phyloP scores from a whole-genome alignment of 1,284 basidiomycete species.

The Pterula multifida region DNA sequence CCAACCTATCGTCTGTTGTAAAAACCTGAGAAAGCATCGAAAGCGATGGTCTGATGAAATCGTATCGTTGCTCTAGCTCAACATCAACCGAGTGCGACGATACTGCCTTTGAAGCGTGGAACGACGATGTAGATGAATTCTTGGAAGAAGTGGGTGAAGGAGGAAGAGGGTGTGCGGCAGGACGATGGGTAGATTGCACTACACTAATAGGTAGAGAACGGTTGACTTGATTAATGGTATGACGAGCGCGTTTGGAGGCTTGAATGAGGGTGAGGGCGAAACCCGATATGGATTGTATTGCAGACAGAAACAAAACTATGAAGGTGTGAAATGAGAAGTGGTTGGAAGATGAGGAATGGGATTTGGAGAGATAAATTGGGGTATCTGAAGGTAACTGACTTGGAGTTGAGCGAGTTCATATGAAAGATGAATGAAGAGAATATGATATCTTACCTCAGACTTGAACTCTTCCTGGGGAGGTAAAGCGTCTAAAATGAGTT shows the following conservation, averaged over 20 bases:
- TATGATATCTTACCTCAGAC: conserved; percentile 21
- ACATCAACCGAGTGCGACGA: background rate
- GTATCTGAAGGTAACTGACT: conserved; percentile 10
- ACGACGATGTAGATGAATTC: background rate
- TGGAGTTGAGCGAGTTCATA: background rate
- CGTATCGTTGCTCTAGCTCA: conserved; percentile 2
- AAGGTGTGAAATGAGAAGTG: conserved; percentile 45
- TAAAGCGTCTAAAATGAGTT: conserved; percentile 47
- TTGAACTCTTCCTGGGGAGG: conserved; percentile 26
- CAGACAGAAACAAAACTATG: conserved; percentile 56
- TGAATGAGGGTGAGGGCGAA: conserved; percentile 53
- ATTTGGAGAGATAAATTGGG: conserved; percentile 13
- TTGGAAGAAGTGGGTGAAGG: conserved; percentile 5
- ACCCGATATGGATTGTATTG: conserved; percentile 60
- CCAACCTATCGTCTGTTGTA: conserved; percentile 29
- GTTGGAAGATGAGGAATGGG: conserved; percentile 13
- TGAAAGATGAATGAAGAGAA: background rate
- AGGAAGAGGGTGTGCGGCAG: conserved; percentile 7
- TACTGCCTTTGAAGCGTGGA: background rate
- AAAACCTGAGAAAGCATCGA: conserved; percentile 38
- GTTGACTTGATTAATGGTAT: conserved; percentile 57
- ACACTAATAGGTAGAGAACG: conserved; percentile 21
- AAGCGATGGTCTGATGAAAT: conserved; percentile 27
- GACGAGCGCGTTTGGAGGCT: conserved; percentile 50
- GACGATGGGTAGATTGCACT: conserved; percentile 7